A percentile compares a stretch with the other conserved stretches of the same genome.
phyloP scores from a whole-genome alignment of 164 flowering plant genomes.

The Nelumbo lutea region DNA sequence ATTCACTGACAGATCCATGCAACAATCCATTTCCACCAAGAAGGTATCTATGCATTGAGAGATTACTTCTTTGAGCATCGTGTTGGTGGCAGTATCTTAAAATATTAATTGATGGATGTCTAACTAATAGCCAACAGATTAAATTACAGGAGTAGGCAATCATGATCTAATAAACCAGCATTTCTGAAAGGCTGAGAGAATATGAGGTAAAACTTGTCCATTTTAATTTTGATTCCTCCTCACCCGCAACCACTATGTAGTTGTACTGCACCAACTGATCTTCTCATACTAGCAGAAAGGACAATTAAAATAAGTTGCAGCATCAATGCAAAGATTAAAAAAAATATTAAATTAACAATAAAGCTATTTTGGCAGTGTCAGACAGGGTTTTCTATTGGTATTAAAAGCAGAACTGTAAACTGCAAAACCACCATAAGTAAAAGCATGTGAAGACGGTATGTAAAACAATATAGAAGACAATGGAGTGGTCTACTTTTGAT shows the following conservation, averaged over 20 bases:
- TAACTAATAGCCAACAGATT: neutral
- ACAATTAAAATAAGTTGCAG: neutral
- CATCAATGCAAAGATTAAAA: neutral
- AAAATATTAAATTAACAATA: too few species aligned
- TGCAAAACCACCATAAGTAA: too few species aligned
- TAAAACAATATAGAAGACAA: too few species aligned
- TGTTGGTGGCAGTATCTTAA: too few species aligned
- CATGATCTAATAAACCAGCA: neutral
- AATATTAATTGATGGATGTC: neutral
- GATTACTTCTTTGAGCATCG: too few species aligned
- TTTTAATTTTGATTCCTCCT: conserved; percentile 40
- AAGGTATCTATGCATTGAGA: too few species aligned
- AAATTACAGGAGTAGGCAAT: neutral
- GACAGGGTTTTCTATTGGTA: too few species aligned
- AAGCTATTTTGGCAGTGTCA: neutral
- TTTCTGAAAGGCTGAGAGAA: neutral
- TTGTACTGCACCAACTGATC: conserved; percentile 78
- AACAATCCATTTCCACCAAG: too few species aligned
- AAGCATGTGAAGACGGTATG: too few species aligned
- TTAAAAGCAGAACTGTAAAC: too few species aligned
- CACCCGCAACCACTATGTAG: conserved; percentile 71
- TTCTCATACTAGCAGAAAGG: conserved; percentile 48
- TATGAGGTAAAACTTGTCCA: conserved; percentile 41
- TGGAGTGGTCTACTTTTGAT: too few species aligned
- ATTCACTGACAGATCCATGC: too few species aligned